Evolutionary conservation across 768 basidiomycete species (phyloP).

Genomic region (Trametes cingulata): DNA sequence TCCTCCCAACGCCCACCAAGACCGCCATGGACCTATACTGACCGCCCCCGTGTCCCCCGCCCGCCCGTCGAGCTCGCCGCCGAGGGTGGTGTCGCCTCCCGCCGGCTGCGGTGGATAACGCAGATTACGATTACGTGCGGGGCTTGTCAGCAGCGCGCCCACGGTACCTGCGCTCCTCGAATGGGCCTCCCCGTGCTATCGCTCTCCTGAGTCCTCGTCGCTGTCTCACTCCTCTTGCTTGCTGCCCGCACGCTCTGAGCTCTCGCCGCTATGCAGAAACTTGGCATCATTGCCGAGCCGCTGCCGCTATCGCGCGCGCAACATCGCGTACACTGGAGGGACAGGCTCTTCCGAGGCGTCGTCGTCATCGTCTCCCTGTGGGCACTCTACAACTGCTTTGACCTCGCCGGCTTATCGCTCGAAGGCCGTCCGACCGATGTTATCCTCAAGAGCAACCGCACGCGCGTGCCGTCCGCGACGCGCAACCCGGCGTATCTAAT

Average conservation of each 20-base stretch:
- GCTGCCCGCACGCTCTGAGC: background rate
- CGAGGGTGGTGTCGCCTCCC: background rate
- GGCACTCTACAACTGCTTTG: background rate
- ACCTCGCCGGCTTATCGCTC: background rate
- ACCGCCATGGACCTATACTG: background rate
- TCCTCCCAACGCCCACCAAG: background rate
- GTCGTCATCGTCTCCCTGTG: background rate
- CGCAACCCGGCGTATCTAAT: conserved; percentile 61
- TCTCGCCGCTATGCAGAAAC: conserved; percentile 8
- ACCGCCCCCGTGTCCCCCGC: background rate
- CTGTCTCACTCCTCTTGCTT: background rate
- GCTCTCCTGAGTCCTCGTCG: background rate
- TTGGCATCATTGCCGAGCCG: conserved; percentile 12
- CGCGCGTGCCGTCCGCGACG: conserved; percentile 19
- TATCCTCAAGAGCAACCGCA: conserved; percentile 1
- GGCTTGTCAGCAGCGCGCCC: conserved; percentile 7
- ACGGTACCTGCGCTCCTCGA: background rate
- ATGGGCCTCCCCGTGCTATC: background rate
- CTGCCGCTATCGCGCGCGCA: background rate
- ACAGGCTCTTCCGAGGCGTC: background rate
- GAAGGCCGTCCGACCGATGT: background rate
- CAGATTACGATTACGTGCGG: conserved; percentile 4
- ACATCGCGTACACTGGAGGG: background rate
- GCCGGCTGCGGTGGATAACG: background rate
- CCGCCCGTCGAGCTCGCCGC: background rate